Conservation (phyloP, 495 filamentous ascomycete species). For the Neurospora cerealis region DNA sequence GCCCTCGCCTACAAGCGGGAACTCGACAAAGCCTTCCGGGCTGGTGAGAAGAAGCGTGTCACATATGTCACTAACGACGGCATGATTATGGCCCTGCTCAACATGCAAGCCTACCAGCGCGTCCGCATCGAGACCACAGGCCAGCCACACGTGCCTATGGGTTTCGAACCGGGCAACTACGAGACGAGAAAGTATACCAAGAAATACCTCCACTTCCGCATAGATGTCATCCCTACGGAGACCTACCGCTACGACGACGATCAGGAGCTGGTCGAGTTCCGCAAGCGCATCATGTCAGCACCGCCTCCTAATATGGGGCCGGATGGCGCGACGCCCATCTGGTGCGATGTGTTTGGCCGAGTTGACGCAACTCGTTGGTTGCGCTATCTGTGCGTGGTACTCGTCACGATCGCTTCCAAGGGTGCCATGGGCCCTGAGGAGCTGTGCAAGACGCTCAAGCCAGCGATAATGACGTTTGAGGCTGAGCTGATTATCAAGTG, state of each 20-base stretch:
- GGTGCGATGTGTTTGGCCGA: conserved; percentile 66
- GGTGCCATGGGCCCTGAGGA: conserved; percentile 45
- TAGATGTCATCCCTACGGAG: conserved; percentile 48
- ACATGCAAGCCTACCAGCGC: conserved; percentile 52
- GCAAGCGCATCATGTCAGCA: conserved; percentile 23
- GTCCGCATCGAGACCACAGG: conserved; percentile 46
- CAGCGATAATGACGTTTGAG: conserved; percentile 59
- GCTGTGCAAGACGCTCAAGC: conserved; percentile 46
- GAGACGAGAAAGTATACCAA: conserved; percentile 62
- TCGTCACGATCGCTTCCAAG: conserved; percentile 48
- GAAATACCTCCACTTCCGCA: conserved; percentile 46
- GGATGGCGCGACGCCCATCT: conserved; percentile 52
- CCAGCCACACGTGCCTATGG: conserved; percentile 58
- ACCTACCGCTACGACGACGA: conserved; percentile 54
- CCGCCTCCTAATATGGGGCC: conserved; percentile 18
- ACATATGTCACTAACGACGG: conserved; percentile 50
- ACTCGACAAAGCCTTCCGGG: conserved; percentile 45
- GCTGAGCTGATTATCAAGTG: conserved; percentile 55
- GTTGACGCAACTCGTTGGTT: conserved; percentile 57
- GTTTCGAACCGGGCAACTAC: conserved; percentile 63
- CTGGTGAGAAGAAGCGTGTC: conserved; percentile 20
- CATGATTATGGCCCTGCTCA: conserved; percentile 56
- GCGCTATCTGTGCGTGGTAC: conserved; percentile 46
- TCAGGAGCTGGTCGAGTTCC: conserved; percentile 30
- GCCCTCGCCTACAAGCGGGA: conserved; percentile 49